Evolutionary conservation across 2,329 filamentous ascomycete genomes (phyloP).

Genomic region (Aspergillus uvarum): DNA sequence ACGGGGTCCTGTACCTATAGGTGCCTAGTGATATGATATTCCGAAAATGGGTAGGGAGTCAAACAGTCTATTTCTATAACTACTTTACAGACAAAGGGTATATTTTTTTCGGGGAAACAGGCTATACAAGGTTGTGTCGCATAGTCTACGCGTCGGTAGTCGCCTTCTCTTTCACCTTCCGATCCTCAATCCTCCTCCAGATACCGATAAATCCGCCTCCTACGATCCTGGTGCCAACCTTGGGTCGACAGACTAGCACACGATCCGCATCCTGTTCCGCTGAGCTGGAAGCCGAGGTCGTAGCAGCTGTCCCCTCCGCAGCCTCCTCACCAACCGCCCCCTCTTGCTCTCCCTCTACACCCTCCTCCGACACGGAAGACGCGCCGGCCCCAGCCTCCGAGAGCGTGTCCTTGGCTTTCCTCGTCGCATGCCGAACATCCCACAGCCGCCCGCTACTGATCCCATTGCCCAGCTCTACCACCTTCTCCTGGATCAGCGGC

Average conservation of each 20-base stretch:
- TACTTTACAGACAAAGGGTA: too few relatives aligned
- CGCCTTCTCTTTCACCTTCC: neutral
- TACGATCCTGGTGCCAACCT: conserved; percentile 47
- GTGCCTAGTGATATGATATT: too few relatives aligned
- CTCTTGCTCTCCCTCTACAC: conserved; percentile 9
- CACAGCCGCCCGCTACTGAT: conserved; percentile 49
- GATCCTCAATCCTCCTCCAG: conserved; percentile 46
- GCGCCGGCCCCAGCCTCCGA: conserved; percentile 37
- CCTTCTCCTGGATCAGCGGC: conserved; percentile 51
- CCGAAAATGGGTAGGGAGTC: too few relatives aligned
- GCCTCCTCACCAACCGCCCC: conserved; percentile 14
- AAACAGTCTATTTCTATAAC: too few relatives aligned
- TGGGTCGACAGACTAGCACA: conserved; percentile 54
- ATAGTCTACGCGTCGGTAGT: neutral
- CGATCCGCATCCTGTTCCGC: conserved; percentile 30
- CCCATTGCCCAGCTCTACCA: conserved; percentile 47
- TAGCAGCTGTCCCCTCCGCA: neutral
- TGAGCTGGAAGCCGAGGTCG: neutral
- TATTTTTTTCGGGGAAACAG: too few relatives aligned
- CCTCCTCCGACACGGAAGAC: conserved; percentile 20
- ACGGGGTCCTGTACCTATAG: too few relatives aligned
- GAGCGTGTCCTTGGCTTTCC: conserved; percentile 37
- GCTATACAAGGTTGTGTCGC: neutral
- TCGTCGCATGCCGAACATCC: conserved; percentile 46
- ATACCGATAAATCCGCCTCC: conserved; percentile 55